Base-by-base conservation (phyloP, 2,329 filamentous ascomycete genomes). In the Nothophaeocryptopus gaeumannii region DNA sequence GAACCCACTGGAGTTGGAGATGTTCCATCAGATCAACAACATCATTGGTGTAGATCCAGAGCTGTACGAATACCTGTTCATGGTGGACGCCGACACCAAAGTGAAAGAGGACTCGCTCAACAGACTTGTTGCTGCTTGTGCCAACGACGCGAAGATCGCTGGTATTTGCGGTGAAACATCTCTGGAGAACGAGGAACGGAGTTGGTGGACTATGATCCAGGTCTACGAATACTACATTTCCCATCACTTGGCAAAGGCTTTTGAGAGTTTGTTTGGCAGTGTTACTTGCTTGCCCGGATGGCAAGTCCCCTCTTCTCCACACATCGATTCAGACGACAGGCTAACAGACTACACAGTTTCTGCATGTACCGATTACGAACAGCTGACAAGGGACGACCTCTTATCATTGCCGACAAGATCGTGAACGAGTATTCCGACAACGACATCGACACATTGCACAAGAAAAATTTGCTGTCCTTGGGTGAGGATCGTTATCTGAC, bases 181-280 rank as follows among this genome's bases (percentile, higher is more conserved):
- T 70, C 78, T 99, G 64, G 88, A 96, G 68, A 99, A 99, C 64
- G 92, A 96, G 69, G 89, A 96, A 63, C 81, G 85, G 59, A 91
- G 85, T 63, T 97, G 91, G 90, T 96, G 89, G 89, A 99, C 93
- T 10, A 99, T 99, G 93, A 99, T 99, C 65, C 93, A 99, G 70
- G 93, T 99, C 58, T 99, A 99, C 74, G 93, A 99, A 71, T 99
- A 99, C 77, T 99, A 91, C 71, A 99, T 99, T 67, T 97, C 93
- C 29, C 93, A 99, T 78, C 88, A 99, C 72, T 75, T 99, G 69
- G 79, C 93, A 46, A 99, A 99, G 76, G 89, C 93, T 55, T 99
- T 99, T 67, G 93, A 99, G 70, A 96, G 90, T 53, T 82, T 99
- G 53, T 99, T 99, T 66, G 93, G 91, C 67, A 95, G 89, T 70